A percentile compares a stretch with the other conserved stretches of the same genome.
phyloP scores from a whole-genome alignment of 2,329 filamentous ascomycete genomes.

The Colletotrichum karsti region DNA sequence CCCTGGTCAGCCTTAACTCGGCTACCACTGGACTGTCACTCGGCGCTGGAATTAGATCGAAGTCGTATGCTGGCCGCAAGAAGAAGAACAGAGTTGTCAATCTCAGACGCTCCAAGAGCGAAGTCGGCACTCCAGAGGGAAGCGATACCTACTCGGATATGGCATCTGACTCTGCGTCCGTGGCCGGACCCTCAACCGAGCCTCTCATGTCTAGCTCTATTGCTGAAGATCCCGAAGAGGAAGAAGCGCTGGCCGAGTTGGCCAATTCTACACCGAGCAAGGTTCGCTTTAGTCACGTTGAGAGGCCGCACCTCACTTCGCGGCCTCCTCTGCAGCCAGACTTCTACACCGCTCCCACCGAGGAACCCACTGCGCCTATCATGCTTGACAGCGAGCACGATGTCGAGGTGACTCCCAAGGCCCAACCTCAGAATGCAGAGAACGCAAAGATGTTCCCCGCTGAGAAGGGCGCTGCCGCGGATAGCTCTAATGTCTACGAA shows the following conservation, averaged over 20 bases:
- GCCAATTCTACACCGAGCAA: slow-evolving; percentile 40
- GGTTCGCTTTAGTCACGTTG: slow-evolving; percentile 49
- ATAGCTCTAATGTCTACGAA: slow-evolving; percentile 68
- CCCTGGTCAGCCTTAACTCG: slow-evolving; percentile 69
- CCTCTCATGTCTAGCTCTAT: slow-evolving; percentile 64
- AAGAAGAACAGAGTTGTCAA: slow-evolving; percentile 88
- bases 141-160: slow-evolving; percentile 54
- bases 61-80: slow-evolving; percentile 73
- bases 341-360: slow-evolving; percentile 37
- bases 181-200: slow-evolving; percentile 69
- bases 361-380: slow-evolving; percentile 24
- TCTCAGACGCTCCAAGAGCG: slow-evolving; percentile 70
- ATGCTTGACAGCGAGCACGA: slow-evolving; percentile 4
- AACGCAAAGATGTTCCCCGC: slow-evolving; percentile 34
- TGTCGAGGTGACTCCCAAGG: slow-evolving; percentile 29
- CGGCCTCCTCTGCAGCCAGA: slow-evolving; percentile 44
- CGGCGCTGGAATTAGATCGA: slow-evolving; percentile 65
- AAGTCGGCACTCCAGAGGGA: slow-evolving; percentile 59
- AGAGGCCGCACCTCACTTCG: slow-evolving; percentile 36
- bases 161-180: slow-evolving; percentile 62
- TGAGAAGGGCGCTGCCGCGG: slow-evolving; percentile 47
- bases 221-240: slow-evolving; percentile 66
- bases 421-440: slow-evolving; percentile 27
- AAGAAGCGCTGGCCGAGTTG: slow-evolving; percentile 37
- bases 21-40: slow-evolving; percentile 70